These are phyloP conservation scores for Malus orientalis DNA, from an alignment of 306 rosid species.

Conservation along the genomic window DNA sequence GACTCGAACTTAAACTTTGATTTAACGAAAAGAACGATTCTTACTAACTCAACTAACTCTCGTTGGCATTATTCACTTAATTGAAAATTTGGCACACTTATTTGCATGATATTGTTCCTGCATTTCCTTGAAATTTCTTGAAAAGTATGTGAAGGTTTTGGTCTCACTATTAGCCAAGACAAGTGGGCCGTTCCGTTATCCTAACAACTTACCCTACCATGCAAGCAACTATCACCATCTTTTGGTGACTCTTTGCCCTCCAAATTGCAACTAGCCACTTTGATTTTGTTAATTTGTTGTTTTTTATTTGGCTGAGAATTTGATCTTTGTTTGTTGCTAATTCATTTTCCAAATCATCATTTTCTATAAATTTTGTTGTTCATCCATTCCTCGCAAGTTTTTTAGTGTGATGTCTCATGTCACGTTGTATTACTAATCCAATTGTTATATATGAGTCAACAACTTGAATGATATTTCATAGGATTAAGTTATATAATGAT, in stretches of 20 bases:
- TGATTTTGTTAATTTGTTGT: not conserved
- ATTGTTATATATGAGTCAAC: not conserved
- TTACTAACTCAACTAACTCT: too few relatives aligned
- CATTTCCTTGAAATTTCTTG: not conserved
- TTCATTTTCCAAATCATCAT: not conserved
- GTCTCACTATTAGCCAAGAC: not conserved
- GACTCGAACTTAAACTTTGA: accelerated
- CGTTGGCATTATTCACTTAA: too few relatives aligned
- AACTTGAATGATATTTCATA: too few relatives aligned
- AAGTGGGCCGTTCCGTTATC: not conserved
- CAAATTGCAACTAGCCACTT: not conserved
- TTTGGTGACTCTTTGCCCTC: not conserved
- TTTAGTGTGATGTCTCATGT: not conserved
- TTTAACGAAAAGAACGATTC: too few relatives aligned
- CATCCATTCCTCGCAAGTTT: not conserved
- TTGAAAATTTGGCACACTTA: not conserved
- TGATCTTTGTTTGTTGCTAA: not conserved
- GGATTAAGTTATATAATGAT: not conserved
- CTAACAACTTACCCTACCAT: not conserved
- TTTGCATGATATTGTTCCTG: not conserved
- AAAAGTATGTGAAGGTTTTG: not conserved
- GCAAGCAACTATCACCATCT: not conserved
- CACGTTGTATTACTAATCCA: not conserved
- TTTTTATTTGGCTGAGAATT: not conserved
- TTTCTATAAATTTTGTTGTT: not conserved